Evolutionary conservation across 768 basidiomycete species (phyloP).

Genomic region (Boletus reticuloceps): DNA sequence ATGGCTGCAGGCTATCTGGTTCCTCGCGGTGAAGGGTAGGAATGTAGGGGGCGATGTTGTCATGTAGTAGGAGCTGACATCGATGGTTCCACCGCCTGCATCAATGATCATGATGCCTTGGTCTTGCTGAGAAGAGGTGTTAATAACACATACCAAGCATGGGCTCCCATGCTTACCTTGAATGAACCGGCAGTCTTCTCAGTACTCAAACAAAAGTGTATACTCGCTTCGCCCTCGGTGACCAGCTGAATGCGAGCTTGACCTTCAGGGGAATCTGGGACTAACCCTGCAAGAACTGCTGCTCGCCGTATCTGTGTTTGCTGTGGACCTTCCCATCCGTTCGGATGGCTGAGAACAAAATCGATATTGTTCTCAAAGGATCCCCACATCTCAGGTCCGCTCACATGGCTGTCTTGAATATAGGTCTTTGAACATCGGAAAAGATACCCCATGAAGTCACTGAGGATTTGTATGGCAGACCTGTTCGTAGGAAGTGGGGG

Average conservation of each 20-base stretch:
- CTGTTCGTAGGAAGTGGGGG: conserved; percentile 43
- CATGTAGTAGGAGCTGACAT: conserved; percentile 54
- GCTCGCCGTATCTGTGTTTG: conserved; percentile 45
- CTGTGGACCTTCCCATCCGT: conserved; percentile 47
- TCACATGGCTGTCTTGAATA: conserved; percentile 45
- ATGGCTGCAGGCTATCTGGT: too few relatives aligned
- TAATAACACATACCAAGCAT: background rate
- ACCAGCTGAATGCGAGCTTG: conserved; percentile 42
- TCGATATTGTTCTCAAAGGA: conserved; percentile 41
- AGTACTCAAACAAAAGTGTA: conserved; percentile 46
- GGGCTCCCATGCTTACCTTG: conserved; percentile 11
- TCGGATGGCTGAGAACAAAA: conserved; percentile 47
- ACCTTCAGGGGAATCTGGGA: conserved; percentile 36
- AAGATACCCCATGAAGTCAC: conserved; percentile 50
- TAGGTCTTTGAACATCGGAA: conserved; percentile 41
- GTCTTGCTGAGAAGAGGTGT: conserved; percentile 32
- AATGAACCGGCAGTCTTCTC: conserved; percentile 32
- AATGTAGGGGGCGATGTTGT: conserved; percentile 31
- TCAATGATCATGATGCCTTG: conserved; percentile 55
- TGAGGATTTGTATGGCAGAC: conserved; percentile 42
- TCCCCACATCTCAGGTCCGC: conserved; percentile 39
- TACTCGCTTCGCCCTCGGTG: conserved; percentile 52
- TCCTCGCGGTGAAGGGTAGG: too few relatives aligned
- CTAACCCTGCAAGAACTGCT: conserved; percentile 39
- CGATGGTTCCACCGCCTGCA: conserved; percentile 61